Conservation (phyloP, 495 filamentous ascomycete genomes). For the Hyaloscypha variabilis region DNA sequence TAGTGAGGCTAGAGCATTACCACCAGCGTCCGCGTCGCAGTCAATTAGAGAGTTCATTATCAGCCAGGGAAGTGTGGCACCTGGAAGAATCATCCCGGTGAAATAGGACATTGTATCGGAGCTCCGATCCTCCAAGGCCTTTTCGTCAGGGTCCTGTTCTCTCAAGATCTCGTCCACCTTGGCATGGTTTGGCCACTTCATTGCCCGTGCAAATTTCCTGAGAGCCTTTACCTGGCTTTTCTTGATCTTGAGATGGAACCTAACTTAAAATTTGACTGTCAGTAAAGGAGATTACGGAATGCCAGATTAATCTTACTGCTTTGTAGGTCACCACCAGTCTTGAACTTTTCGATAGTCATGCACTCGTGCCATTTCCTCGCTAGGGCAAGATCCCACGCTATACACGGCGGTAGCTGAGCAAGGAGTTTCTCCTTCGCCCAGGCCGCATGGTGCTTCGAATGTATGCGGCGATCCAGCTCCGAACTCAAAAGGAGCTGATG, state of each 20-base stretch:
- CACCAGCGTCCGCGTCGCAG: constrained; percentile 64
- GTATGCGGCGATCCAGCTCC: constrained; percentile 66
- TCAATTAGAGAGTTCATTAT: constrained; percentile 75
- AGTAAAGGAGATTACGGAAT: background rate
- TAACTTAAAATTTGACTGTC: constrained; percentile 40
- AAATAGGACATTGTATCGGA: constrained; percentile 74
- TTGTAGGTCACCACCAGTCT: constrained; percentile 37
- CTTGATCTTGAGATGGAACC: constrained; percentile 59
- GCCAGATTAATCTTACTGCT: constrained; percentile 35
- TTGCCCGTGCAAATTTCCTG: constrained; percentile 63
- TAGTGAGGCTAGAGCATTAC: constrained; percentile 55
- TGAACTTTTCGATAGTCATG: constrained; percentile 56
- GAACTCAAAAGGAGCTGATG: constrained; percentile 71
- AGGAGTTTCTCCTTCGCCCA: constrained; percentile 59
- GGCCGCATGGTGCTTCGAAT: constrained; percentile 52
- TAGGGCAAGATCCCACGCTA: constrained; percentile 69
- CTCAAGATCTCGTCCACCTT: constrained; percentile 61
- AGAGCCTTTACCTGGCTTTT: constrained; percentile 65
- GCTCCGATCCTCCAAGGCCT: constrained; percentile 58
- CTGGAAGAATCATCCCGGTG: constrained; percentile 68
- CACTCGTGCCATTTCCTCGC: constrained; percentile 70
- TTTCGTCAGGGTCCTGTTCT: constrained; percentile 53
- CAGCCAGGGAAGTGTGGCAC: constrained; percentile 68
- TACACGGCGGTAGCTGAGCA: constrained; percentile 61
- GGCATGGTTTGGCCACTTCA: constrained; percentile 74